phyloP scores from a whole-genome alignment of 1,139 yeast species.

The Candida anutae region DNA sequence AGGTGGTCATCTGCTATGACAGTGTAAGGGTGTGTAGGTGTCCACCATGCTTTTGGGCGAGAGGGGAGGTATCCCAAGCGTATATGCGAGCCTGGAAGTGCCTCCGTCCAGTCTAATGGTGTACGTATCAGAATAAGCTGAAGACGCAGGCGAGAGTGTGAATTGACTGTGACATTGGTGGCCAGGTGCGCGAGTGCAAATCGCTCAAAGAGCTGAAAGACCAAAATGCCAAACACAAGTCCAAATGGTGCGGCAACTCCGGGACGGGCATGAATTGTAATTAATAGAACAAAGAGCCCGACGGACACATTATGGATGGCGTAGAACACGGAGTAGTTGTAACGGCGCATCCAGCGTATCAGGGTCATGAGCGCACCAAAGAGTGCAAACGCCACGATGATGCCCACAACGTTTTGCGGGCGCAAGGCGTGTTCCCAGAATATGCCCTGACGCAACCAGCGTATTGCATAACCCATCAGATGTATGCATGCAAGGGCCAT shows the following conservation, averaged over 20 bases:
- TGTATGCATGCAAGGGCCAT: slow-evolving; percentile 48
- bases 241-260: slow-evolving; percentile 25
- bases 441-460: slow-evolving; percentile 35
- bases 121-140: neutral
- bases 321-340: slow-evolving; percentile 26
- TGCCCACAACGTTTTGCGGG: slow-evolving; percentile 54
- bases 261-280: slow-evolving; percentile 37
- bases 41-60: slow-evolving; percentile 16
- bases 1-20: slow-evolving; percentile 10
- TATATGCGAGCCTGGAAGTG: slow-evolving; percentile 35
- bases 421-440: slow-evolving; percentile 30
- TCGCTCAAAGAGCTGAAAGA: slow-evolving; percentile 18
- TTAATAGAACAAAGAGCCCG: slow-evolving; percentile 21
- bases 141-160: slow-evolving; percentile 1
- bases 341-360: slow-evolving; percentile 24
- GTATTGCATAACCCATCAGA: slow-evolving; percentile 43
- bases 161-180: slow-evolving; percentile 6
- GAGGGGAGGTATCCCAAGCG: slow-evolving; percentile 16
- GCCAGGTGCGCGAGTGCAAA: slow-evolving; percentile 6
- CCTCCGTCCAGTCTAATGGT: no score
- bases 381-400: slow-evolving; percentile 34
- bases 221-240: slow-evolving; percentile 14
- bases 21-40: slow-evolving; percentile 38
- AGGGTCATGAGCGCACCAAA: slow-evolving; percentile 44
- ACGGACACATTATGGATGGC: slow-evolving; percentile 26